Percentiles rank a stretch among this genome's conserved stretches.
phyloP scores from a whole-genome alignment of 2,329 filamentous ascomycete species.

The Alternaria metachromatica region DNA sequence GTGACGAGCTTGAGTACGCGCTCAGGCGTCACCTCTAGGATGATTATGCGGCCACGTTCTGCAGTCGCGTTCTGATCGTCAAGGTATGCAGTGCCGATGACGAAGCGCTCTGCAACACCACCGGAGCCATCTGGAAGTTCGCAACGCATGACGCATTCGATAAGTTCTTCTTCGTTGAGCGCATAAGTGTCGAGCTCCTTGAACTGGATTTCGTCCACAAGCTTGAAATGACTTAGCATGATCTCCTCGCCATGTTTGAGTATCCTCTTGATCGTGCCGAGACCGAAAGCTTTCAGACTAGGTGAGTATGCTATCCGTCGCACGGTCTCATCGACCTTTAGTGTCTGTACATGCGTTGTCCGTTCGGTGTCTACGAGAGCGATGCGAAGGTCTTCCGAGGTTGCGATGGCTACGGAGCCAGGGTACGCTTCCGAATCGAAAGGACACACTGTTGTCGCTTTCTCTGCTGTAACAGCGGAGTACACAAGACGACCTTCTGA shows the following conservation, averaged over 20 bases:
- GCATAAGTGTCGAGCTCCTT: constrained; percentile 74
- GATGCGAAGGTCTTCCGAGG: constrained; percentile 76
- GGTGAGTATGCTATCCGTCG: constrained; percentile 86
- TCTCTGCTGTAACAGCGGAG: constrained; percentile 89
- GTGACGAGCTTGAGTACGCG: constrained; percentile 75
- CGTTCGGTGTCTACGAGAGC: constrained; percentile 82
- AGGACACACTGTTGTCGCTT: constrained; percentile 79
- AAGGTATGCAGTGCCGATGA: constrained; percentile 87
- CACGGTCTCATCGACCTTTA: constrained; percentile 81
- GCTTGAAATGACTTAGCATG: constrained; percentile 79
- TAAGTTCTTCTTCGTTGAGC: constrained; percentile 73
- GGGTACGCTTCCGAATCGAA: constrained; percentile 86
- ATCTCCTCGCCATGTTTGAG: constrained; percentile 74
- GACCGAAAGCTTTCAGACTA: constrained; percentile 78
- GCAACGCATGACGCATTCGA: constrained; percentile 83
- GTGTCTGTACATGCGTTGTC: constrained; percentile 84
- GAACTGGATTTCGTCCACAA: constrained; percentile 91
- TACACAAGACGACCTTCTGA: constrained; percentile 88
- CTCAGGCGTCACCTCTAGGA: constrained; percentile 81
- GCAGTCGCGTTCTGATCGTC: constrained; percentile 62
- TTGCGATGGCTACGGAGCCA: constrained; percentile 80
- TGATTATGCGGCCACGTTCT: constrained; percentile 76
- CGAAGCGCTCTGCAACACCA: constrained; percentile 73
- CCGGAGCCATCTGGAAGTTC: constrained; percentile 69
- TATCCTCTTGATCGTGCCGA: constrained; percentile 82